These are phyloP conservation scores for Calocybe cyanea DNA, from an alignment of 768 basidiomycete species.

Conservation along the genomic window DNA sequence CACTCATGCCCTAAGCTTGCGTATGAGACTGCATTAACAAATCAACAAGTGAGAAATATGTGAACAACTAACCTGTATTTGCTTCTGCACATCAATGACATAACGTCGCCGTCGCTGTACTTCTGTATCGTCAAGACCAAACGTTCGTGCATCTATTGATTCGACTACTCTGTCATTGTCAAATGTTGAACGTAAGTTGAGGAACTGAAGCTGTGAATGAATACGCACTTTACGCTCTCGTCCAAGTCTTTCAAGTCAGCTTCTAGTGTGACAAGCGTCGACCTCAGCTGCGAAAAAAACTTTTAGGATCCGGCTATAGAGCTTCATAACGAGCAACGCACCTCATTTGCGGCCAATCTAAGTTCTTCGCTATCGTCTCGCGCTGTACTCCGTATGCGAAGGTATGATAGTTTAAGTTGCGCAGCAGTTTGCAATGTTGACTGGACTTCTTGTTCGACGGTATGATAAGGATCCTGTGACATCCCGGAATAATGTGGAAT, in stretches of 20 bases:
- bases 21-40: slow-evolving; percentile 24
- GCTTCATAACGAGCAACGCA: slow-evolving; percentile 23
- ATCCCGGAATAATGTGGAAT: slow-evolving; percentile 25
- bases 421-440: slow-evolving; percentile 65
- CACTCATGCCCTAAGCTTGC: slow-evolving; percentile 73
- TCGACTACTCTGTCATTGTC: slow-evolving; percentile 69
- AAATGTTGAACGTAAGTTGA: slow-evolving; percentile 6
- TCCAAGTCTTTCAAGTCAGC: slow-evolving; percentile 92
- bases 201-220: background rate
- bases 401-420: slow-evolving; percentile 70
- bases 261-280: slow-evolving; percentile 72
- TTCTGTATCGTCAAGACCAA: slow-evolving; percentile 77
- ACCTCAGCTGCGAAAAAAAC: slow-evolving; percentile 52
- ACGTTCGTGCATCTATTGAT: slow-evolving; percentile 75
- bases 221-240: slow-evolving; percentile 78
- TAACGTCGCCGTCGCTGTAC: slow-evolving; percentile 74
- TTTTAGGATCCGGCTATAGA: background rate
- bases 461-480: slow-evolving; percentile 85
- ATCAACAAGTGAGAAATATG: background rate
- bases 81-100: slow-evolving; percentile 65
- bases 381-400: slow-evolving; percentile 75
- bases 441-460: slow-evolving; percentile 81
- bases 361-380: slow-evolving; percentile 76
- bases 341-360: slow-evolving; percentile 76
- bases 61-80: slow-evolving; percentile 63